phyloP scores from a whole-genome alignment of 805 yeast species.

The Starmera dryadoides region DNA sequence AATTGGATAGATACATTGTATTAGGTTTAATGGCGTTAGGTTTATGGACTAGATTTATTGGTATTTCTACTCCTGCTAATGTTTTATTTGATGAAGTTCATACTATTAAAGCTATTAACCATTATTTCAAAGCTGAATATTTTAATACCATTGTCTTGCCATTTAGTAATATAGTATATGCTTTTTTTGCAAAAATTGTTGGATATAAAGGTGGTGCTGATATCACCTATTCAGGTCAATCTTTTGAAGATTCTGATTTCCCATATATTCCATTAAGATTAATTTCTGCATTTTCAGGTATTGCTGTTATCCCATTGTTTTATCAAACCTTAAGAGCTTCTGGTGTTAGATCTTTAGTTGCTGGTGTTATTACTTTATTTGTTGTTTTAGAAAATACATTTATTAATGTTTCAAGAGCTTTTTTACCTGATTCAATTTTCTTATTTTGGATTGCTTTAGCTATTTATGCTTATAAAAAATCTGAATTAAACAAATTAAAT shows the following conservation, averaged over 20 bases:
- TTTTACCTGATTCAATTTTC: slow-evolving; percentile 38
- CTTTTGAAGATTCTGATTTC: slow-evolving; percentile 17
- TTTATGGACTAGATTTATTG: slow-evolving; percentile 23
- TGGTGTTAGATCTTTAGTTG: slow-evolving; percentile 43
- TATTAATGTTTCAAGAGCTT: slow-evolving; percentile 51
- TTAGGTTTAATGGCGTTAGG: slow-evolving; percentile 12
- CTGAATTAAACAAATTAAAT: slow-evolving; percentile 39
- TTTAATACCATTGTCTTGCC: slow-evolving; percentile 75
- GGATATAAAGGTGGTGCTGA: slow-evolving; percentile 39
- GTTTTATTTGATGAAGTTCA: slow-evolving; percentile 45
- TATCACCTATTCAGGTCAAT: slow-evolving; percentile 10
- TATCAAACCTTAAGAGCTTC: slow-evolving; percentile 48
- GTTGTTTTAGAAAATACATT: slow-evolving; percentile 59
- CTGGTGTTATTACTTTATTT: slow-evolving; percentile 44
- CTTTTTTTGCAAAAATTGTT: slow-evolving; percentile 41
- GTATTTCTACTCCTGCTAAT: slow-evolving; percentile 27
- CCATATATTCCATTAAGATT: slow-evolving; percentile 52
- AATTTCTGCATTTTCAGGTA: slow-evolving; percentile 49
- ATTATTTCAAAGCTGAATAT: slow-evolving; percentile 49
- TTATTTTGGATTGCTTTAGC: slow-evolving; percentile 40
- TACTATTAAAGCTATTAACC: slow-evolving; percentile 30
- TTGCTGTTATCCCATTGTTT: slow-evolving; percentile 41
- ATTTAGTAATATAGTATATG: slow-evolving; percentile 51
- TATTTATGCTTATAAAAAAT: slow-evolving; percentile 42
- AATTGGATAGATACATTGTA: slow-evolving; percentile 18